Evolutionary conservation across 768 basidiomycete species (phyloP), one percentile per base, ranked within the genome.

Genomic region (Heimioporus sp.): DNA sequence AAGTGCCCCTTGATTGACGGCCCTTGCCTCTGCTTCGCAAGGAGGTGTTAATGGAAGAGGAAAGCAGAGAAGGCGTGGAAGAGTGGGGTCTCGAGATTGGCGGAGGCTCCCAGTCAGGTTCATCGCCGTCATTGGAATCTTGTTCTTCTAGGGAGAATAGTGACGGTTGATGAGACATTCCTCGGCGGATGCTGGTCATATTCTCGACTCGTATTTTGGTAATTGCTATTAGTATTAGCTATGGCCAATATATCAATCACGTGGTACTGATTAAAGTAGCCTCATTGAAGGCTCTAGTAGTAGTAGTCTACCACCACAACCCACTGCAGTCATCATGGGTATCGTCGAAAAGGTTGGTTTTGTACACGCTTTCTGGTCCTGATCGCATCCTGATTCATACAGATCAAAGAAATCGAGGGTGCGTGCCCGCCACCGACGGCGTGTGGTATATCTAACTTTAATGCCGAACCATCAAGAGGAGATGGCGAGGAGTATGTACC

Each of bases 341-440:
- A 83, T 97, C 64, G 79, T 93, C 62, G 95, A 98, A 73, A 98
- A 98, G 85, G 92, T 77, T 20, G n/a, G 55, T 47, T 15, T 43
- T 68, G n/a, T 17, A 35, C 24, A 16, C 40, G 19, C 41, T 37
- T 38, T 30, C 38, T n/a, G 36, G 11, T 35, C 5, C 20, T 36
- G 43, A 47, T 49, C 40, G 46, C 31, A 50, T 48, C 60, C 12
- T 55, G 34, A 34, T n/a, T 36, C 17, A 3, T 28, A 28, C 39
- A 95, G 92, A 96, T 97, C 61, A 95, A 93, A 70, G 92, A 90
- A 70, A 96, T 96, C 56, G 92, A 98, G 81, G 90, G 92, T 92
- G 67, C 73, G 88, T 57, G 43, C 30, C 46, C 10, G 35, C n/a
- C 31, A 40, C 9, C 16, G 24, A 28, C 24, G 24, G 24, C 24